Evolutionary conservation across 768 basidiomycete species (phyloP).

Genomic region (Phylloporus arenicola): DNA sequence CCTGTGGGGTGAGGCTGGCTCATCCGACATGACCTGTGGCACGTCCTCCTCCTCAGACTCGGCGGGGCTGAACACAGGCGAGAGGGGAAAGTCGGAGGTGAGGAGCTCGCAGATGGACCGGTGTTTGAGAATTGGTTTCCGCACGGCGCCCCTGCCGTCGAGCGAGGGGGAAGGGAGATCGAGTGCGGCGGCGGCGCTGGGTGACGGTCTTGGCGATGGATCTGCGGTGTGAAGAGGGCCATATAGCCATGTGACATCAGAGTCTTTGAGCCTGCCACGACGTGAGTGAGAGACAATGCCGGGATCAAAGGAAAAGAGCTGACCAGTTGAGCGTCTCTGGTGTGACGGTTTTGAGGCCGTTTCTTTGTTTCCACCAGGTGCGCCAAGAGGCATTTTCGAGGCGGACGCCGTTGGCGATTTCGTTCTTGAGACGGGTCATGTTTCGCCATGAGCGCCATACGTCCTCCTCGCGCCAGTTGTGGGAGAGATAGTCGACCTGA

Average conservation of each 20-base stretch:
- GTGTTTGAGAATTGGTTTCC: conserved; percentile 94
- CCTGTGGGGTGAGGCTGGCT: conserved; percentile 4
- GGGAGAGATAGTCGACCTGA: conserved; percentile 98
- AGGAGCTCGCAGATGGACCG: conserved; percentile 89
- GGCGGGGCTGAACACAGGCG: conserved; percentile 55
- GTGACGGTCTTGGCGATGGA: conserved; percentile 48
- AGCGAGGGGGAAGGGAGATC: conserved; percentile 33
- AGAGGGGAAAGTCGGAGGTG: conserved; percentile 60
- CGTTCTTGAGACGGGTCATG: conserved; percentile 98
- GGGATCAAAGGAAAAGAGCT: conserved; percentile 26
- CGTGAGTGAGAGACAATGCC: conserved; percentile 13
- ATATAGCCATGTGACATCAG: conserved; percentile 98
- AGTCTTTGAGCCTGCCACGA: conserved; percentile 86
- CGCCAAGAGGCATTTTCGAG: conserved; percentile 98
- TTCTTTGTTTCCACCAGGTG: conserved; percentile 99
- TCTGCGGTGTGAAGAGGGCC: conserved; percentile 94
- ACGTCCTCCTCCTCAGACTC: conserved; percentile 48
- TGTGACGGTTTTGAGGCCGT: conserved; percentile 88
- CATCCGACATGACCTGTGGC: conserved; percentile 17
- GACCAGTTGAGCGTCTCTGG: conserved; percentile 99
- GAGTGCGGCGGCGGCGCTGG: conserved; percentile 31
- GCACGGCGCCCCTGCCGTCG: conserved; percentile 23
- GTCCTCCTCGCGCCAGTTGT: conserved; percentile 97
- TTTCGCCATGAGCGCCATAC: conserved; percentile 98
- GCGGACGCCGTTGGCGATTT: conserved; percentile 89